Conservation (phyloP, 495 filamentous ascomycete genomes). For the Penicillium crystallinum region DNA sequence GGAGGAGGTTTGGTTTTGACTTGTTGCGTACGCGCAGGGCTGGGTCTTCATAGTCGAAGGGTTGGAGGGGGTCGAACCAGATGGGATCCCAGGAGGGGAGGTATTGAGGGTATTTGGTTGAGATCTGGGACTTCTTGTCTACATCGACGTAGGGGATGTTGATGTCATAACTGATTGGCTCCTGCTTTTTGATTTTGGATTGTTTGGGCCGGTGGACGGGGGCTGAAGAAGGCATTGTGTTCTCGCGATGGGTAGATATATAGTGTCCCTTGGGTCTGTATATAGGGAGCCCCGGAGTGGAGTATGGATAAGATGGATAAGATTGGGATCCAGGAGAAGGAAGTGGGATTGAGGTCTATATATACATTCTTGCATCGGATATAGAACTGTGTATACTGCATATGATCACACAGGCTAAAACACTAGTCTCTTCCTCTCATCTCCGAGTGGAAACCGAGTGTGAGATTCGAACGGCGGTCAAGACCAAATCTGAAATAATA, state of each 20-base stretch:
- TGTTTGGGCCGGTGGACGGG: slow-evolving; percentile 29
- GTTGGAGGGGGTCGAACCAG: slow-evolving; percentile 52
- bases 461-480: slow-evolving; percentile 7
- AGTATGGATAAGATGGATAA: slow-evolving; percentile 9
- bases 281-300: background rate
- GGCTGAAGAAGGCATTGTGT: slow-evolving; percentile 37
- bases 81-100: slow-evolving; percentile 62
- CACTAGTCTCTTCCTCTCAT: slow-evolving; percentile 11
- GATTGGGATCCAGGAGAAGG: background rate
- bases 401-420: background rate
- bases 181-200: slow-evolving; percentile 28
- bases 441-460: slow-evolving; percentile 3
- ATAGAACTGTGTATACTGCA: too few species aligned
- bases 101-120: slow-evolving; percentile 54
- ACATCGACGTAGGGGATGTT: slow-evolving; percentile 50
- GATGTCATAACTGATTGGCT: slow-evolving; percentile 52
- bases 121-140: slow-evolving; percentile 32
- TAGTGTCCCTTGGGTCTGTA: too few species aligned
- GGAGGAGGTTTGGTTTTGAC: slow-evolving; percentile 53
- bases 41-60: slow-evolving; percentile 55
- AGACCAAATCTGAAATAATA: background rate
- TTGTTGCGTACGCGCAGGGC: slow-evolving; percentile 52
- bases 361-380: background rate
- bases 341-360: background rate
- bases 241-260: background rate